Base-by-base conservation (phyloP, 176 grass and related monocot species). In the Hordeum vulgare region DNA sequence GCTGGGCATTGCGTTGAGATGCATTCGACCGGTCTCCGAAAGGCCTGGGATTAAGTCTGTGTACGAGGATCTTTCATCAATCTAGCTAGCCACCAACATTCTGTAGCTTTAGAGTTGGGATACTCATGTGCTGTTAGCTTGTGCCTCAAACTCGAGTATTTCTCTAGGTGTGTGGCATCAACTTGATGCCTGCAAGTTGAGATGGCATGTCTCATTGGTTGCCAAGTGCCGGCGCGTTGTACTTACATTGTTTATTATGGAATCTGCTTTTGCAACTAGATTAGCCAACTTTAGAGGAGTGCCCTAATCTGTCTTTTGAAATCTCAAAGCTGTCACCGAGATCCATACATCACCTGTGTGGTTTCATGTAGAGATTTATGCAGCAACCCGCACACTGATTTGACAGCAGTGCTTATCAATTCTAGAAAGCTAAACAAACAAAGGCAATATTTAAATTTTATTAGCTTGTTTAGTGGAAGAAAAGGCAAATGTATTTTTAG, bases 1-100 rank as follows among this genome's bases (percentile, higher is more conserved):
- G 74, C 69, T 99, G 53, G 93, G 97, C 66, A 94, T 99, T 68
- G 89, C 97, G 1, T 81, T 99, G 88, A 94, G 97, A 84, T 99
- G 97, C 83, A 96, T 99, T 47, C 78, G 88, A 11, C 88, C 93
- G 0, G 84, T 99, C 58, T 94, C 93, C 0, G 91, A 99, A 88
- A 85, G 97, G 61, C 91, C 97, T 25, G 97, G 97, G 44, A 96
- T 99, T 80, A 99, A 96, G 71, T 92, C 91, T 57, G 97, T 99
- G 35, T 99, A 99, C 0, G 97, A 99, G 78, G 97, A 99, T 84
- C 89, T 99, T 49, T 99, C 97, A 3, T 96, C 93, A 31, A 92
- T 99, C 83, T 99, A 89, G 91, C 21, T 74, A 62, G n/a, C 70
- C 45, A 59, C 61, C 44, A 31, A 80, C 76, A 63, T 34, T 71